phyloP scores from a whole-genome alignment of 352 stramenopile species.

The Hyaloperonospora arabidopsidis region DNA sequence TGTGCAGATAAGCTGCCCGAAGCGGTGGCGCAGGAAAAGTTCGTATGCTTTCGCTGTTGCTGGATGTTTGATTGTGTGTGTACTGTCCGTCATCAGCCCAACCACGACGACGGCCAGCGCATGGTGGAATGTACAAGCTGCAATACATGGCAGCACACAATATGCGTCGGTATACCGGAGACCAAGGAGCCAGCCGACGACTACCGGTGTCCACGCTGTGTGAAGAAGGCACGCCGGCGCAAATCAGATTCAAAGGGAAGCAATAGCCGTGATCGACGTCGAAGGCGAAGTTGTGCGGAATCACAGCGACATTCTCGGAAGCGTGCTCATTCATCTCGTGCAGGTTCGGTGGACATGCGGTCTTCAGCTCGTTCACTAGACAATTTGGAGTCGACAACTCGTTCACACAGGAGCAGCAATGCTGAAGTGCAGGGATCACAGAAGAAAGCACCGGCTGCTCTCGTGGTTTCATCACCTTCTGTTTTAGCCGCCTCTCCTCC shows the following conservation, averaged over 20 bases:
- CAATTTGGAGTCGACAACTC: conserved; percentile 8
- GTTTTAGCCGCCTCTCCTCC: conserved; percentile 13
- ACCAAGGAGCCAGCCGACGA: conserved; percentile 36
- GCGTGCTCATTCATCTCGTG: conserved; percentile 14
- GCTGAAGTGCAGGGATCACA: conserved; percentile 10
- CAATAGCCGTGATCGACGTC: conserved; percentile 18
- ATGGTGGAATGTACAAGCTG: conserved; percentile 74
- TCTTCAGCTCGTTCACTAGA: conserved; percentile 16
- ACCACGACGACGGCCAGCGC: conserved; percentile 57
- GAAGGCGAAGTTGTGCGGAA: conserved; percentile 13
- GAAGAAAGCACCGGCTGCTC: conserved; percentile 17
- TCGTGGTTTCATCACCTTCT: conserved; percentile 11
- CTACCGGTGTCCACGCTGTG: conserved; percentile 53
- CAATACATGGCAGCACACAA: conserved; percentile 68
- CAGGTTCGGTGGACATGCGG: conserved; percentile 15
- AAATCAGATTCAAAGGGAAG: conserved; percentile 17
- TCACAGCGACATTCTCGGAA: conserved; percentile 7
- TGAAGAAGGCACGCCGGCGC: conserved; percentile 22
- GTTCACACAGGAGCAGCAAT: conserved; percentile 16
- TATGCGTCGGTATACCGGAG: conserved; percentile 52
- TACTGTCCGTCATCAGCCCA: conserved; percentile 36
- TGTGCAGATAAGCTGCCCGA: conserved; percentile 39
- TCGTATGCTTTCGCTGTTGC: conserved; percentile 52
- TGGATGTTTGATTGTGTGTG: conserved; percentile 73
- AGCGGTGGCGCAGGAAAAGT: conserved; percentile 39